These are phyloP conservation scores for Diaporthe destruens DNA, from an alignment of 2,329 filamentous ascomycete genomes.

Conservation along the genomic window DNA sequence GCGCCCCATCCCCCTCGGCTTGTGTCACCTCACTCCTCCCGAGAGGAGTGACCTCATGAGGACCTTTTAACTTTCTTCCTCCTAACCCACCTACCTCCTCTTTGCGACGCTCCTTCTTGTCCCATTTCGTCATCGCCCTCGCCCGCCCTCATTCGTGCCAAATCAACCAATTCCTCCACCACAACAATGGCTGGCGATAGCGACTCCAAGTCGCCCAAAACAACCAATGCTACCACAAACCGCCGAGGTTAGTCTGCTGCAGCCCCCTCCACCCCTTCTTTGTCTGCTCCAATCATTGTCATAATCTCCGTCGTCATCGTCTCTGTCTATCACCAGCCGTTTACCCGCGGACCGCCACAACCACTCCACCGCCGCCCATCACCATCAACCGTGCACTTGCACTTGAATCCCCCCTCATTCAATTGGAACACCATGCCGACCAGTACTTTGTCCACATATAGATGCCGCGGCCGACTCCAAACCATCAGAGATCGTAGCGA, in stretches of 20 bases:
- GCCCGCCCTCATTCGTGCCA: constrained; percentile 43
- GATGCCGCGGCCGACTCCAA: constrained; percentile 62
- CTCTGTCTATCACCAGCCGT: background rate
- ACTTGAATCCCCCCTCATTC: background rate
- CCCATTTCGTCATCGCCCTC: constrained; percentile 58
- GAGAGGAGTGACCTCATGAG: constrained; percentile 40
- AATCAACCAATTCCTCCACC: constrained; percentile 19
- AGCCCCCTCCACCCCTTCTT: constrained; percentile 7
- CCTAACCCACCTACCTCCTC: constrained; percentile 27
- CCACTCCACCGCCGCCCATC: background rate
- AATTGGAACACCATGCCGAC: constrained; percentile 38
- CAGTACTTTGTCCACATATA: constrained; percentile 48
- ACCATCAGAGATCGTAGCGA: constrained; percentile 57
- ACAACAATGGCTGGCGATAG: constrained; percentile 46
- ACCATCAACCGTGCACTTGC: constrained; percentile 39
- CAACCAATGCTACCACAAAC: constrained; percentile 49
- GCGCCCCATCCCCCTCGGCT: constrained; percentile 10
- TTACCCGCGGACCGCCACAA: background rate
- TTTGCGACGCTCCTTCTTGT: constrained; percentile 31
- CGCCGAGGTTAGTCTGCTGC: constrained; percentile 40
- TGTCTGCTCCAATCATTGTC: constrained; percentile 18
- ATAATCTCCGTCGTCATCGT: background rate
- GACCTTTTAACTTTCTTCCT: constrained; percentile 39
- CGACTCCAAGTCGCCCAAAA: constrained; percentile 64
- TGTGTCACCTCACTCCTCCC: constrained; percentile 31